Conservation (phyloP, 495 filamentous ascomycete genomes). For the Ascobolus immersus region DNA sequence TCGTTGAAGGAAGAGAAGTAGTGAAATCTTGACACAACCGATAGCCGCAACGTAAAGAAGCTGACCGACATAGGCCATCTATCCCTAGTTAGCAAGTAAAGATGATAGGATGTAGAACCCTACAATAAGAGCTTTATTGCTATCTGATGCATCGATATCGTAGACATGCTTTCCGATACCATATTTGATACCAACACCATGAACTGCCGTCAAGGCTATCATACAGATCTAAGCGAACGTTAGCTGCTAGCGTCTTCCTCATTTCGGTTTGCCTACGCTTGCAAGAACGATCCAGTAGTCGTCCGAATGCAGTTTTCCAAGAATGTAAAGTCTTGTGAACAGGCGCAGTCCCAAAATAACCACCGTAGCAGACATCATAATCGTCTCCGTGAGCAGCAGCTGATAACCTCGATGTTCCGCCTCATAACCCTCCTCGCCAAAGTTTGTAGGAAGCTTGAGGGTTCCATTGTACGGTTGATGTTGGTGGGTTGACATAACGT, state of each 20-base stretch:
- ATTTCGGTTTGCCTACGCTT: no score
- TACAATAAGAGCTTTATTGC: slow-evolving; percentile 3
- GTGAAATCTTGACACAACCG: slow-evolving; percentile 2
- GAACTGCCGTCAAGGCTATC: slow-evolving; percentile 1
- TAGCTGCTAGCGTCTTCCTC: no score
- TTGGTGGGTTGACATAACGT: no score
- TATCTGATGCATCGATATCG: neutral
- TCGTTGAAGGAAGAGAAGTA: slow-evolving; percentile 1
- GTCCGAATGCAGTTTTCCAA: slow-evolving; percentile 2
- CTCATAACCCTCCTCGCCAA: neutral
- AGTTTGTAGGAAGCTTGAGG: no score
- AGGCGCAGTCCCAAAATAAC: slow-evolving; percentile 1
- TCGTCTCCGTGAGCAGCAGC: slow-evolving; percentile 1
- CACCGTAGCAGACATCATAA: slow-evolving; percentile 2
- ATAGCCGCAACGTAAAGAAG: slow-evolving; percentile 3
- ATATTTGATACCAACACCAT: slow-evolving; percentile 3
- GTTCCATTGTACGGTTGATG: no score
- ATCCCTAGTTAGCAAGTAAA: neutral
- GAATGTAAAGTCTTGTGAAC: slow-evolving; percentile 1
- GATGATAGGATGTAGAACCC: neutral
- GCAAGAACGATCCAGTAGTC: slow-evolving; percentile 2
- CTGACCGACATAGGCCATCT: slow-evolving; percentile 3
- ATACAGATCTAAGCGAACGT: no score
- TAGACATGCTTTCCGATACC: slow-evolving; percentile 4
- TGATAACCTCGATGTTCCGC: slow-evolving; percentile 1